Conservation (phyloP, 805 yeast genomes). For the Sugiyamaella floridensis region DNA sequence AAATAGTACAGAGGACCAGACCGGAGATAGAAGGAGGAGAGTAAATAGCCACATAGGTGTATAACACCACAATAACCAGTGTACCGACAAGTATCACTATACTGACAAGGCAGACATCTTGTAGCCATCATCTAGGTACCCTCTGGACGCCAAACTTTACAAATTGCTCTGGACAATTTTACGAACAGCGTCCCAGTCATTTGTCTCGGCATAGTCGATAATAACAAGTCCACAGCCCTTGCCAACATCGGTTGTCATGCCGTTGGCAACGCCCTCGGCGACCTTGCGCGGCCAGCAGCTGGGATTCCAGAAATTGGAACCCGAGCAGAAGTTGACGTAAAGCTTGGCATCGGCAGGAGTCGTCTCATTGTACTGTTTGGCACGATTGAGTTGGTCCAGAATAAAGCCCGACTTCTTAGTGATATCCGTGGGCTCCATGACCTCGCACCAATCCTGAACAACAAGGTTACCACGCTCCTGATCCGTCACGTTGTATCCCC, state of each 20-base stretch:
- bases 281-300: slow-evolving; percentile 70
- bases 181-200: slow-evolving; percentile 52
- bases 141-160: background rate
- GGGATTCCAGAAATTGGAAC: slow-evolving; percentile 62
- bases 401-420: slow-evolving; percentile 51
- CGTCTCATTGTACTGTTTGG: slow-evolving; percentile 43
- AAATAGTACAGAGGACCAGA: too few relatives aligned
- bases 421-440: slow-evolving; percentile 46
- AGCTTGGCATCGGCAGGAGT: slow-evolving; percentile 40
- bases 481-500: slow-evolving; percentile 59
- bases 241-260: slow-evolving; percentile 22
- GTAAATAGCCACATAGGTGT: too few relatives aligned
- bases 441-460: slow-evolving; percentile 72
- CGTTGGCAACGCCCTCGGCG: slow-evolving; percentile 33
- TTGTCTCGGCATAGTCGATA: slow-evolving; percentile 57
- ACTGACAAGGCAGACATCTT: too few relatives aligned
- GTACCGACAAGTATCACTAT: too few relatives aligned
- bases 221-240: slow-evolving; percentile 59
- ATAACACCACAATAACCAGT: too few relatives aligned
- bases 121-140: too few relatives aligned
- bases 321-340: slow-evolving; percentile 67
- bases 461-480: slow-evolving; percentile 57
- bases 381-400: slow-evolving; percentile 47
- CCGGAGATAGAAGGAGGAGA: too few relatives aligned
- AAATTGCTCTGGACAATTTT: slow-evolving; percentile 33